Evolutionary conservation across 2,329 filamentous ascomycete genomes (phyloP), one percentile per base, ranked within the genome.

Genomic region (Torrubiellomyces zombiae): DNA sequence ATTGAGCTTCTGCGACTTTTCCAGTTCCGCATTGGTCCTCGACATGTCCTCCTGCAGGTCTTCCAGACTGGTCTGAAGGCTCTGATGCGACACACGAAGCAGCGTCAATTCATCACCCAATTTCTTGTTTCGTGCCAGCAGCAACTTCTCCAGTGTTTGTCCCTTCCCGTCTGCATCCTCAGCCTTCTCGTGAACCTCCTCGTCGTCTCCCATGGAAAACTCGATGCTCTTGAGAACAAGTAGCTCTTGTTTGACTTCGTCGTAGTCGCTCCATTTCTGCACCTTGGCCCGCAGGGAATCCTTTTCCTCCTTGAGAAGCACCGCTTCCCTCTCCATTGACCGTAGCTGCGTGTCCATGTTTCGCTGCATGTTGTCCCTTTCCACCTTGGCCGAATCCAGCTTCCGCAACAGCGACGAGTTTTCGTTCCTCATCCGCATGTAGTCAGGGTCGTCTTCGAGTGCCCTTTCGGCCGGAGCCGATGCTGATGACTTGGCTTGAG

Each of bases 171-270:
- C 33, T 20, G 40, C 38, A 5, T 46, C 40, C 14, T 58, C 55
- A 3, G 49, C 35, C 15, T 48, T 38, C 10, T 57, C 59, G 16
- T 51, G 43, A 7, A 61, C 55, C 2, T 77, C 73, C 23, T 85
- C 79, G 31, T 91, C 83, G 33, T 86, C 79, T 6, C 81, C 85
- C 1, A 81, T 86, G 2, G 86, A 80, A 40, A 98, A 93, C 47
- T 98, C 89, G 39, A 98, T 94, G 37, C 86, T 92, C 67, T 93
- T 93, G 32, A 98, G 67, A 32, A 95, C 85, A 42, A 95, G 86
- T 3, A 98, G 63, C 50, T 98, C 91, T 35, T 91, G 80, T 53
- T 89, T 94, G 23, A 98, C 71, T 30, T 95, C 86, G 17, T 95
- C 85, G 46, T 98, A 98, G 47, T 98, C 89, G 37, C 71, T 71